phyloP scores from a whole-genome alignment of 2,329 filamentous ascomycete species.

The Hymenoscyphus repandus region DNA sequence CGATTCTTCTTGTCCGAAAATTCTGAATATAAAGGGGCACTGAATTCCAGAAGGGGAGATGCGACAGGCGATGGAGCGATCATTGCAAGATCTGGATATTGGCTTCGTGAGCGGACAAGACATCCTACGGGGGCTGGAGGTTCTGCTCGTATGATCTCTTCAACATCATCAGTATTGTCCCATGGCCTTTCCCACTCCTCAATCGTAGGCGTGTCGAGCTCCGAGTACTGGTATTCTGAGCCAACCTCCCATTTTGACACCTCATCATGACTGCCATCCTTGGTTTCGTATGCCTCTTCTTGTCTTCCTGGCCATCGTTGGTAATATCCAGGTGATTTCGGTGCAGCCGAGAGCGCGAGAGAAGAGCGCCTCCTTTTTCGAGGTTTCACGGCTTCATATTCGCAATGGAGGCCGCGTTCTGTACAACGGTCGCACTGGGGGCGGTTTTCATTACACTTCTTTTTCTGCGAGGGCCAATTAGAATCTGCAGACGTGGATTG shows the following conservation, averaged over 20 bases:
- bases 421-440: conserved; percentile 29
- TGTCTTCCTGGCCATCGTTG: conserved; percentile 22
- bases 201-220: conserved; percentile 13
- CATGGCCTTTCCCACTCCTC: conserved; percentile 20
- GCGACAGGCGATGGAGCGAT: conserved; percentile 25
- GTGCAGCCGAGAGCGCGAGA: conserved; percentile 20
- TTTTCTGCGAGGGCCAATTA: conserved; percentile 25
- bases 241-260: conserved; percentile 21
- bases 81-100: conserved; percentile 31
- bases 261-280: conserved; percentile 4
- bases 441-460: conserved; percentile 31
- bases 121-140: conserved; percentile 6
- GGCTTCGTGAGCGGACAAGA: conserved; percentile 22
- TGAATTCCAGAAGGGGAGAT: conserved; percentile 43
- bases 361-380: conserved; percentile 25
- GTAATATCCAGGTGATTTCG: conserved; percentile 15
- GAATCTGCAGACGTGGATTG: background rate
- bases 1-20: conserved; percentile 51
- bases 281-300: conserved; percentile 14
- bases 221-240: conserved; percentile 16
- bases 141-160: conserved; percentile 23
- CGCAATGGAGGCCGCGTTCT: conserved; percentile 26
- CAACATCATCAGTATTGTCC: conserved; percentile 18
- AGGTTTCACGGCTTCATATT: conserved; percentile 31
- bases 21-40: conserved; percentile 48